Evolutionary conservation across 225 moss, liverwort and hornwort genomes (phyloP).

Genomic region (Climacium dendroides): DNA sequence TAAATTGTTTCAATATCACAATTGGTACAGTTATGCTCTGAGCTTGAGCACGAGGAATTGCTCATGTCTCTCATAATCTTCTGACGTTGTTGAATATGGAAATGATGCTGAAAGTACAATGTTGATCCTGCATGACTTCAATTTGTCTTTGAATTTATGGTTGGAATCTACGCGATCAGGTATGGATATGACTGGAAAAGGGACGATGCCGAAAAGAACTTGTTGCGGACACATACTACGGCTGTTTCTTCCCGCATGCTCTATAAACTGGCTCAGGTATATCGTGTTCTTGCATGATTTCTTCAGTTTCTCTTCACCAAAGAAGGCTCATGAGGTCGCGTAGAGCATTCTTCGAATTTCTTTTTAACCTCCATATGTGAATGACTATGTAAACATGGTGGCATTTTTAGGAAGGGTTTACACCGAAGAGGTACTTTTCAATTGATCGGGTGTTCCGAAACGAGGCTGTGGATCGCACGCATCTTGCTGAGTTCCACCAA

Average conservation of each 20-base stretch:
- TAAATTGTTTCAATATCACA: not conserved
- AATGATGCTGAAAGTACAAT: not conserved
- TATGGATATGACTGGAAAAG: slow-evolving; percentile 95
- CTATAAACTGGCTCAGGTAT: slow-evolving; percentile 71
- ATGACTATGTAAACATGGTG: not conserved
- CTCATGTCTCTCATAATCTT: not conserved
- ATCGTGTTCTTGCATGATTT: not conserved
- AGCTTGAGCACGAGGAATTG: not conserved
- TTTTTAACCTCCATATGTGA: not conserved
- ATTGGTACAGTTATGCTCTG: not conserved
- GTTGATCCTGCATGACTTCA: not conserved
- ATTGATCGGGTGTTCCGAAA: slow-evolving; percentile 96
- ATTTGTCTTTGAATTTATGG: not conserved
- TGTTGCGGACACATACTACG: slow-evolving; percentile 86
- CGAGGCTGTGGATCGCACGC: slow-evolving; percentile 80
- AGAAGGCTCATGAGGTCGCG: not conserved
- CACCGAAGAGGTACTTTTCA: slow-evolving; percentile 71
- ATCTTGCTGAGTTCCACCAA: slow-evolving; percentile 93
- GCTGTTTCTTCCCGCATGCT: slow-evolving; percentile 95
- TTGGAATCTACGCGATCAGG: slow-evolving; percentile 9
- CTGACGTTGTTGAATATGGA: not conserved
- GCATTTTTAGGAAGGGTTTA: slow-evolving; percentile 41
- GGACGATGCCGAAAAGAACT: slow-evolving; percentile 86
- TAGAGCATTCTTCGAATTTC: not conserved
- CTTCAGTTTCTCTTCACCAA: not conserved